phyloP scores from a whole-genome alignment of 1,139 yeast species.

The Yarrowia galli region DNA sequence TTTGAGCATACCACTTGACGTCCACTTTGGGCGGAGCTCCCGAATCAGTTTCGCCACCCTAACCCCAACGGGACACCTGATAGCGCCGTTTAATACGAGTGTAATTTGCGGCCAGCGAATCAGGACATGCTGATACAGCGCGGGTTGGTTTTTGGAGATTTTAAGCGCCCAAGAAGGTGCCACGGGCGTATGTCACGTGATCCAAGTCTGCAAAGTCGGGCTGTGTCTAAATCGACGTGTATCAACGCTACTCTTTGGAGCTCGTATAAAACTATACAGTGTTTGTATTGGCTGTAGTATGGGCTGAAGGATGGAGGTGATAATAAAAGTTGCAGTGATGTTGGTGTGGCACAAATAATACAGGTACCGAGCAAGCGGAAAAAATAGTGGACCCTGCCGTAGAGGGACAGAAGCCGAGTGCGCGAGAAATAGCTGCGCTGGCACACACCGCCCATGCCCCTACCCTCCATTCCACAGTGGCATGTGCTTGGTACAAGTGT shows the following conservation, averaged over 20 bases:
- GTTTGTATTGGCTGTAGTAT: neutral
- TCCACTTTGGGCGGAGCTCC: too few relatives aligned
- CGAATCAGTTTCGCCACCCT: neutral
- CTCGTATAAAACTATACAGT: conserved; percentile 24
- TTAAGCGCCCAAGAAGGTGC: neutral
- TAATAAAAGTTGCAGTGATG: neutral
- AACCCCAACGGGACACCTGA: neutral
- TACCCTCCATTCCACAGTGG: too few relatives aligned
- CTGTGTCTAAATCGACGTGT: too few relatives aligned
- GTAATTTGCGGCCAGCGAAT: conserved; percentile 20
- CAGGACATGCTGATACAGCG: neutral
- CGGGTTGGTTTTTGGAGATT: neutral
- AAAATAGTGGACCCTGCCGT: neutral
- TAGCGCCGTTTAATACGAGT: conserved; percentile 24
- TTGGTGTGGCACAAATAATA: neutral
- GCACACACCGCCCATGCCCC: too few relatives aligned
- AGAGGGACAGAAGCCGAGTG: too few relatives aligned
- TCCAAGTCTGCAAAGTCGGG: too few relatives aligned
- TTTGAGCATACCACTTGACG: too few relatives aligned
- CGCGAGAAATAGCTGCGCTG: too few relatives aligned
- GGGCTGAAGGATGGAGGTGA: neutral
- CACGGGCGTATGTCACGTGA: too few relatives aligned
- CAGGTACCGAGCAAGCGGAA: neutral
- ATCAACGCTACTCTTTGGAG: neutral
- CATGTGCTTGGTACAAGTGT: too few relatives aligned